Percentiles rank a stretch among this genome's conserved stretches.
These are phyloP conservation scores for Laburnicola sp. DNA, from an alignment of 2,329 filamentous ascomycete genomes.

Conservation along the genomic window DNA sequence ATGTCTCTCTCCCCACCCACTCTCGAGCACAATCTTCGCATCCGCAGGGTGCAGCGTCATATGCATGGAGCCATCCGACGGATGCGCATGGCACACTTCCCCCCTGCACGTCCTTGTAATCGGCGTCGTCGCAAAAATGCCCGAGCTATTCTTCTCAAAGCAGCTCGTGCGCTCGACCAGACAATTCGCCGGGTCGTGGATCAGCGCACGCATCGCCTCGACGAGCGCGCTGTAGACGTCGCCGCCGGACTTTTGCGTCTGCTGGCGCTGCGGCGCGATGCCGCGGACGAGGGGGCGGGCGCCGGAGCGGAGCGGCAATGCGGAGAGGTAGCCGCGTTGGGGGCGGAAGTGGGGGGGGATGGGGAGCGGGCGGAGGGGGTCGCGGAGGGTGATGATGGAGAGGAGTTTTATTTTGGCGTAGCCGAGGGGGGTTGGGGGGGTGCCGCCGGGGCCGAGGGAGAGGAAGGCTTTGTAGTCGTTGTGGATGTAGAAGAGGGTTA, in stretches of 20 bases:
- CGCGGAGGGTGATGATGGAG: constrained; percentile 69
- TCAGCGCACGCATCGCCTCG: constrained; percentile 22
- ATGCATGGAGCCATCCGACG: constrained; percentile 75
- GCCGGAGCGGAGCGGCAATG: constrained; percentile 64
- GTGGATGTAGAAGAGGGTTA: constrained; percentile 53
- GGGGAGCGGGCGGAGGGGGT: constrained; percentile 66
- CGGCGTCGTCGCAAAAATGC: constrained; percentile 69
- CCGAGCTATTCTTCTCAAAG: constrained; percentile 80
- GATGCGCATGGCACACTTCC: constrained; percentile 82
- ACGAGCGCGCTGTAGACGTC: constrained; percentile 46
- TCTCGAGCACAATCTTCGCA: constrained; percentile 69
- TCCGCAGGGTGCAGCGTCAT: constrained; percentile 79
- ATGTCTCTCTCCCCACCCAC: constrained; percentile 76
- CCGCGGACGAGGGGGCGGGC: constrained; percentile 69
- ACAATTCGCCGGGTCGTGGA: constrained; percentile 29
- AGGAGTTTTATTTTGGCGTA: constrained; percentile 75
- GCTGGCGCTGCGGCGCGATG: constrained; percentile 80
- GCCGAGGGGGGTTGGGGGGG: constrained; percentile 70
- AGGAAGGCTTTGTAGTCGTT: constrained; percentile 77
- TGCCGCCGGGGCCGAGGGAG: constrained; percentile 77
- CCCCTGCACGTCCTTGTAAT: constrained; percentile 73
- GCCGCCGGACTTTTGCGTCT: constrained; percentile 66
- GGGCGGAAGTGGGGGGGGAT: constrained; percentile 58
- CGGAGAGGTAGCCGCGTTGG: constrained; percentile 60
- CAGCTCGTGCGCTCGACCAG: constrained; percentile 65